Evolutionary conservation across 1,284 basidiomycete genomes (phyloP), one percentile per base, ranked within the genome.

Genomic region (Jaminaea rosea): DNA sequence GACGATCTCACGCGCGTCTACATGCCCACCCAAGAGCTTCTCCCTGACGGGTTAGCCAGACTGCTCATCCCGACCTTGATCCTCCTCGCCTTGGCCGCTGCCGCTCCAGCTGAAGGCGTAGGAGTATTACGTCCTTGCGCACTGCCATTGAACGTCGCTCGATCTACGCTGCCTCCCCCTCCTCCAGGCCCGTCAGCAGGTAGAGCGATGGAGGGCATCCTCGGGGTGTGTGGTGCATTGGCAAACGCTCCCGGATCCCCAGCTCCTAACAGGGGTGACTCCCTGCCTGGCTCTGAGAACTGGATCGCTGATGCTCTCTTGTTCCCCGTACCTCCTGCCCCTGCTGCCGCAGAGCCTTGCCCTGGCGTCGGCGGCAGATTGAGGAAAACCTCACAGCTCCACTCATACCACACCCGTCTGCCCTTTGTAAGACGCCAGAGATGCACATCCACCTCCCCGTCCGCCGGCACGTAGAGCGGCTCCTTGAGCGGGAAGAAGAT

Each of bases 321-420:
- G 42, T 9, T n/a, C 6, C 21, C 31, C 28, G 17, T 21, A 26
- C 10, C 21, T 19, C n/a, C 29, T 19, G 24, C 29, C 15, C 57
- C 37, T 10, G 50, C 47, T 39, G 55, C 21, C 21, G 47, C n/a
- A n/a, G n/a, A n/a, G n/a, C n/a, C n/a, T n/a, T n/a, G 28, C 46
- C 31, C 21, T 45, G 23, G 52, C 13, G 23, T 44, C 23, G n/a
- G 47, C 26, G 9, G 59, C 28, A 76, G 56, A 4, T 84, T 82
- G 36, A 97, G 78, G 78, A 87, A 97, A 2, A 85, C 84, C 68
- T 97, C 91, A 0, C 89, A 91, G 66, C 85, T 84, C 94, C 94
- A 99, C 76, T 98, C 94, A 76, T 97, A 98, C 94, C 94, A 99
- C 7, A 99, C 89, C 65, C 86, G 83, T 27, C 84, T 81, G 56